A percentile compares a stretch with the other conserved stretches of the same genome.
Conservation (phyloP, 148 eudicot genomes). For the Fallopia convolvulus region DNA sequence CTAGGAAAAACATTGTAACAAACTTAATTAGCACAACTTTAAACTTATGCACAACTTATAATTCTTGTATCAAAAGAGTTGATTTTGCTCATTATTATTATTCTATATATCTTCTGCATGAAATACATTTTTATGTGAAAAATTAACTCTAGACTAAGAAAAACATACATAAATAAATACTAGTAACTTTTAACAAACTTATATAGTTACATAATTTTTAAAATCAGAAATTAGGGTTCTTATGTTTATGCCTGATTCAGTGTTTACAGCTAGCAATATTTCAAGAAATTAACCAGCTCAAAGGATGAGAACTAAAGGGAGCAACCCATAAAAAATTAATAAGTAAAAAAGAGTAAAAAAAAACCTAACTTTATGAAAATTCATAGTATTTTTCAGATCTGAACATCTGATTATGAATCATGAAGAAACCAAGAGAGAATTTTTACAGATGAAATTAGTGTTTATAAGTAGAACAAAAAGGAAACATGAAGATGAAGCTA, state of each 20-base stretch:
- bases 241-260: neutral
- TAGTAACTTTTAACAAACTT: neutral
- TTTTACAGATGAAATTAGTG: neutral
- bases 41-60: no score
- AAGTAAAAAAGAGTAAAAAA: neutral
- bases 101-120: neutral
- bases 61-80: neutral
- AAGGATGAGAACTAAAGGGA: neutral
- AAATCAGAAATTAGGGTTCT: neutral
- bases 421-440: neutral
- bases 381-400: neutral
- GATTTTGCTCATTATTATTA: neutral
- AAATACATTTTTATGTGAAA: no score
- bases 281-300: neutral
- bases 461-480: neutral
- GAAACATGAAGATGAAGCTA: neutral
- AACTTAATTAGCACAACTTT: neutral
- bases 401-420: neutral
- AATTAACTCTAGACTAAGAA: neutral
- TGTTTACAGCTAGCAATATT: neutral
- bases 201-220: neutral
- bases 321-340: no score
- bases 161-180: neutral
- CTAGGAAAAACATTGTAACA: neutral
- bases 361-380: neutral